These are phyloP conservation scores for Sporothrix curviconia DNA, from an alignment of 2,329 filamentous ascomycete species.

Conservation along the genomic window DNA sequence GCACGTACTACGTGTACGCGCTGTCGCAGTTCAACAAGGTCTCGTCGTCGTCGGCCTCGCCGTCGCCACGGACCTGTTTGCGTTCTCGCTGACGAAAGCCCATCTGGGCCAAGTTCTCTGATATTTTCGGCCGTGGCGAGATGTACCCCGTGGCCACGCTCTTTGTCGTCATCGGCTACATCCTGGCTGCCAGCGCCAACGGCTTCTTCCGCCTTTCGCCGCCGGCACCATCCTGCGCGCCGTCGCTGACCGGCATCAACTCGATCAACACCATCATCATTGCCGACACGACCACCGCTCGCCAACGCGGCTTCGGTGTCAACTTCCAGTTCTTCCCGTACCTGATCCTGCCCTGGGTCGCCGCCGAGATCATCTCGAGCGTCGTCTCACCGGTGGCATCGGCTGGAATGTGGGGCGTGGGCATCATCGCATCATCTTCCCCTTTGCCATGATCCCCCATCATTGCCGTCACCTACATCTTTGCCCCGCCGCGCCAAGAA, in stretches of 20 bases:
- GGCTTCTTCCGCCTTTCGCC: constrained; percentile 46
- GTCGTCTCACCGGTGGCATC: constrained; percentile 25
- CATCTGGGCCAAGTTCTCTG: constrained; percentile 54
- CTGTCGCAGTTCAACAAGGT: constrained; percentile 27
- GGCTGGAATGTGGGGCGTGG: constrained; percentile 52
- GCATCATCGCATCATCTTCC: constrained; percentile 49
- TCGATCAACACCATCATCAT: constrained; percentile 59
- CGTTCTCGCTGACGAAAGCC: constrained; percentile 51
- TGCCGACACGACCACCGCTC: constrained; percentile 49
- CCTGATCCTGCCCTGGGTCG: constrained; percentile 49
- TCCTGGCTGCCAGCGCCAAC: constrained; percentile 48
- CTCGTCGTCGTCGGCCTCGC: constrained; percentile 26
- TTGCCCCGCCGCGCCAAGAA: constrained; percentile 43
- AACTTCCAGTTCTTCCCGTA: constrained; percentile 46
- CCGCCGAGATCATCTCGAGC: constrained; percentile 41
- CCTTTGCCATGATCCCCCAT: constrained; percentile 46
- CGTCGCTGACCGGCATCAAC: constrained; percentile 51
- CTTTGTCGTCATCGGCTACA: constrained; percentile 51
- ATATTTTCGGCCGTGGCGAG: constrained; percentile 57
- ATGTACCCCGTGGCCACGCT: constrained; percentile 50
- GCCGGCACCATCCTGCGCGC: constrained; percentile 53
- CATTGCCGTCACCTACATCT: constrained; percentile 40
- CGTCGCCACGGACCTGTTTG: constrained; percentile 30
- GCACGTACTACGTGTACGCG: constrained; percentile 29
- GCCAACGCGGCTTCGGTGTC: constrained; percentile 45